Evolutionary conservation across 768 basidiomycete genomes (phyloP).

Genomic region (Tubosaeta brunneosetosa): DNA sequence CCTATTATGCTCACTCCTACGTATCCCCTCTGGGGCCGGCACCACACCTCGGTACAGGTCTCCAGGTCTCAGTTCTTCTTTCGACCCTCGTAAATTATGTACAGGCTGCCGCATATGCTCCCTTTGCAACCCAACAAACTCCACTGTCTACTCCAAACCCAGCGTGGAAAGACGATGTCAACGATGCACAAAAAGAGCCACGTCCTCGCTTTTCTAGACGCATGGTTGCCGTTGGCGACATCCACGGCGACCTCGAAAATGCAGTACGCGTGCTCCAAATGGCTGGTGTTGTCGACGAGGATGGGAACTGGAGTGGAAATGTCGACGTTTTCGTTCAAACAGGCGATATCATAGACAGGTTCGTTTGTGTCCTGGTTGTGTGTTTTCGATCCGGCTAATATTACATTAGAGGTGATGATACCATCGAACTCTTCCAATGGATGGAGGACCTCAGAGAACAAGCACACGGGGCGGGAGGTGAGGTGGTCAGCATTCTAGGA

Average conservation of each 20-base stretch:
- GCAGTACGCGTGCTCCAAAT: slow-evolving; percentile 77
- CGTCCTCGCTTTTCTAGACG: slow-evolving; percentile 36
- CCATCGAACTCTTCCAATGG: slow-evolving; percentile 76
- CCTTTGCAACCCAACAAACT: slow-evolving; percentile 19
- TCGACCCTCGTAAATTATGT: slow-evolving; percentile 25
- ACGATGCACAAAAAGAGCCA: slow-evolving; percentile 18
- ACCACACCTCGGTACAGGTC: slow-evolving; percentile 26
- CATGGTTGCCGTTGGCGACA: slow-evolving; percentile 87
- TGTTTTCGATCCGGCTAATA: slow-evolving; percentile 9
- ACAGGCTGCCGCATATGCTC: slow-evolving; percentile 16
- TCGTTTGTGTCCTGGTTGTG: slow-evolving; percentile 14
- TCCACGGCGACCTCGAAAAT: slow-evolving; percentile 86
- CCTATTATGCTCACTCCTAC: slow-evolving; percentile 28
- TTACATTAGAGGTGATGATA: slow-evolving; percentile 73
- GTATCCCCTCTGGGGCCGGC: slow-evolving; percentile 30
- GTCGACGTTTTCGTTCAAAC: slow-evolving; percentile 91
- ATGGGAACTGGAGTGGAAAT: slow-evolving; percentile 76
- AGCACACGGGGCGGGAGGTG: slow-evolving; percentile 64
- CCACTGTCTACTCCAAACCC: slow-evolving; percentile 8
- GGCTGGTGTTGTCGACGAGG: slow-evolving; percentile 67
- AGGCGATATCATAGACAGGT: slow-evolving; percentile 94
- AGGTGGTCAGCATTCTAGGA: slow-evolving; percentile 74
- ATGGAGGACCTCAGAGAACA: slow-evolving; percentile 81
- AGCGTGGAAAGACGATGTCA: not conserved
- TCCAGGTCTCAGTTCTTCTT: slow-evolving; percentile 16